Evolutionary conservation across 257 asterid species (phyloP), one percentile per base, ranked within the genome.

Genomic region (Prunella vulgaris): DNA sequence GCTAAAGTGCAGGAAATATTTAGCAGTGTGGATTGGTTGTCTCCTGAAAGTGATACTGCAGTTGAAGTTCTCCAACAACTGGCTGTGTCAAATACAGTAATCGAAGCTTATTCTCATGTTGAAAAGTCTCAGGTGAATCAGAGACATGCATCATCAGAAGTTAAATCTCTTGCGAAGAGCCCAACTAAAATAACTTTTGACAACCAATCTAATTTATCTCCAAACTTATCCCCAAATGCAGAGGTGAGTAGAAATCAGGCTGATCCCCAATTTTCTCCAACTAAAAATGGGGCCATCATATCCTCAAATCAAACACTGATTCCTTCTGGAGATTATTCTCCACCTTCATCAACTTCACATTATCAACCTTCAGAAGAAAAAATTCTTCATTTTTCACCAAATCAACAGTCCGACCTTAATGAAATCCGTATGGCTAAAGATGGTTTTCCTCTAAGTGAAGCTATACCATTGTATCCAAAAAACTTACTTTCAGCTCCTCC

Each of bases 1-100:
- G 96, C 88, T 70, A 93, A 79, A 80, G 96, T 85, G 74, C 93
- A 86, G 72, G 97, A 93, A 71, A 86, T 93, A 35, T 93, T 93
- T 77, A 93, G 72, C 79, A 83, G 84, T 69, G 97, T 93, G 76
- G 98, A 93, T 80, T 93, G 98, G 97, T 71, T 83, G 70, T 79
- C 68, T 66, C 93, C 90, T 9, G 87, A 84, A 72, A 86, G 81
- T 22, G 97, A 84, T 78, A 77, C 82, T 59, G 82, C 93, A 58
- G 85, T 74, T 63, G 85, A 83, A 74, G 84, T 80, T 69, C 80
- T 87, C 69, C 94, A 89, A 64, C 88, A 81, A 66, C 71, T 77
- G 72, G 60, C 84, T 64, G 80, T 82, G 22, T 60, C 89, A 68
- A 77, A 74, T 77, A 32, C 79, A 67, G 81, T 75, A 53, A 70